phyloP scores from a whole-genome alignment of 2,329 filamentous ascomycete genomes.

The Apiospora hydei region DNA sequence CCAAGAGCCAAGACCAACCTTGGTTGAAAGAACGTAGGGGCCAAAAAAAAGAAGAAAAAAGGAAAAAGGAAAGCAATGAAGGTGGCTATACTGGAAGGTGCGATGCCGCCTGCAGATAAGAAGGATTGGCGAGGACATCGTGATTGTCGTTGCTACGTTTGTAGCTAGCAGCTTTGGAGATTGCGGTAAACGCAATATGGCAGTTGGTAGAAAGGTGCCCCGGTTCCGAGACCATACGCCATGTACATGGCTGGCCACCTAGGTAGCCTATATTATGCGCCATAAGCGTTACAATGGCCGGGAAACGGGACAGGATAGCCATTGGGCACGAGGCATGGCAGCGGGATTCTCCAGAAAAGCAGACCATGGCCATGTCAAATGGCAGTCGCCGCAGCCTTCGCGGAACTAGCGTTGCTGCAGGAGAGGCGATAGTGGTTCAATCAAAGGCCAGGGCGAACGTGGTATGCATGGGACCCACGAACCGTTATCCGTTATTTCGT shows the following conservation, averaged over 20 bases:
- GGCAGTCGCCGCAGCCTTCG: background rate
- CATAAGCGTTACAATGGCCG: background rate
- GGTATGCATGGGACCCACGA: slow-evolving; percentile 10
- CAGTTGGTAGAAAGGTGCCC: background rate
- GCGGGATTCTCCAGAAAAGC: background rate
- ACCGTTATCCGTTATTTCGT: background rate
- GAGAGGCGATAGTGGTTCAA: slow-evolving; percentile 7
- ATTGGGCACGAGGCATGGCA: background rate
- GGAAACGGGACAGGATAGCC: background rate
- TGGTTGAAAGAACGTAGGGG: background rate
- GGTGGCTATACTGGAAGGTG: background rate
- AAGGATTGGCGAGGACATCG: background rate
- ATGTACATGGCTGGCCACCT: background rate
- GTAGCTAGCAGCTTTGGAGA: background rate
- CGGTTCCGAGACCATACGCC: background rate
- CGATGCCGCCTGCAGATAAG: background rate
- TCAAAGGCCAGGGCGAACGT: background rate
- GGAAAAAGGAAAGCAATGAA: background rate
- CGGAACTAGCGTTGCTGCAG: slow-evolving; percentile 2
- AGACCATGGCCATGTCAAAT: background rate
- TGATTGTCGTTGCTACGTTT: background rate
- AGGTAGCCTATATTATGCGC: background rate
- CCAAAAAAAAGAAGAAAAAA: background rate
- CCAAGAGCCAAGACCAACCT: background rate
- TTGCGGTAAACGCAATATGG: background rate